A percentile compares a stretch with the other conserved stretches of the same genome.
Evolutionary conservation across 495 filamentous ascomycete species (phyloP).

Genomic region (Aspergillus affinis): DNA sequence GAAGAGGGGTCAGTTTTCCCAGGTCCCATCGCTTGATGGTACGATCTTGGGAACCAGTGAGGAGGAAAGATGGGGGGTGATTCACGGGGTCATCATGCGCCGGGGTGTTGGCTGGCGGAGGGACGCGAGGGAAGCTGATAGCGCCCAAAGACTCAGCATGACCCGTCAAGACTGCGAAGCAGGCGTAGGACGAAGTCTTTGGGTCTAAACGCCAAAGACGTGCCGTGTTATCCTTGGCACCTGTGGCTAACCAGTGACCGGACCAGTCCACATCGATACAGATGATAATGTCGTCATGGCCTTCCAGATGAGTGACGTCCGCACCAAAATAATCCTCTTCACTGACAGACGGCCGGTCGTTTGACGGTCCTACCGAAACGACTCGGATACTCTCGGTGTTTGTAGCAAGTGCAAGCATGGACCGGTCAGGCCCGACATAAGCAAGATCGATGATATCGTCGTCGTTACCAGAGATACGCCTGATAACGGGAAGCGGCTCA

Average conservation of each 20-base stretch:
- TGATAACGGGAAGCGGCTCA: slow-evolving; percentile 51
- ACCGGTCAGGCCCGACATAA: slow-evolving; percentile 75
- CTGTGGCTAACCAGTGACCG: slow-evolving; percentile 92
- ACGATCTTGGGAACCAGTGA: slow-evolving; percentile 92
- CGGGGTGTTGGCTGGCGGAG: slow-evolving; percentile 62
- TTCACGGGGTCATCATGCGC: slow-evolving; percentile 66
- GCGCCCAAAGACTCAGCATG: slow-evolving; percentile 96
- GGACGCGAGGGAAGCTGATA: slow-evolving; percentile 70
- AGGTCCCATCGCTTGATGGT: slow-evolving; percentile 92
- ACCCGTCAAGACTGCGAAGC: slow-evolving; percentile 78
- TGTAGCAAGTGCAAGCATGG: slow-evolving; percentile 84
- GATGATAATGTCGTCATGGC: slow-evolving; percentile 94
- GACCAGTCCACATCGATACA: slow-evolving; percentile 94
- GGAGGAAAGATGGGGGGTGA: slow-evolving; percentile 76
- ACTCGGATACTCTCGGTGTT: slow-evolving; percentile 93
- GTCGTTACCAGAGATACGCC: slow-evolving; percentile 90
- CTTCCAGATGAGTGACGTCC: slow-evolving; percentile 79
- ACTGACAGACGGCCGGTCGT: slow-evolving; percentile 31
- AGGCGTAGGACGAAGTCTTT: slow-evolving; percentile 67
- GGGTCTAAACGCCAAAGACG: slow-evolving; percentile 89
- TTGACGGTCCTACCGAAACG: slow-evolving; percentile 59
- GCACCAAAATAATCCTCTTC: slow-evolving; percentile 72
- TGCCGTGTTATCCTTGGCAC: slow-evolving; percentile 94
- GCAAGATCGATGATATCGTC: slow-evolving; percentile 95
- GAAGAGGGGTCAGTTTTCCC: slow-evolving; percentile 42